A percentile compares a stretch with the other conserved stretches of the same genome.
phyloP scores from a whole-genome alignment of 306 rosid genomes.

The Rubus idaeus region DNA sequence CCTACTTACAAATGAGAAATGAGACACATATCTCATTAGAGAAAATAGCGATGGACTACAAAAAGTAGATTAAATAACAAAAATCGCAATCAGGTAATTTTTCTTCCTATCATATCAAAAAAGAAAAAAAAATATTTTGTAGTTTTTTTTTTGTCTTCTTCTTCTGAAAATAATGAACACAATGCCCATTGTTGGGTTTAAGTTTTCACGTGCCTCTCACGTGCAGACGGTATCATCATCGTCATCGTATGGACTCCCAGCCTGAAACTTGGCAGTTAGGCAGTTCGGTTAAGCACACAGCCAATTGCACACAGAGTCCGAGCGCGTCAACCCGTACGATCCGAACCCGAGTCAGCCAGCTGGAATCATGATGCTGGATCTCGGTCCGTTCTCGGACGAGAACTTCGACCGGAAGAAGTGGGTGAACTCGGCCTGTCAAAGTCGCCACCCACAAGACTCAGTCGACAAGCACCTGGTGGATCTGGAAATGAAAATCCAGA shows the following conservation, averaged over 20 bases:
- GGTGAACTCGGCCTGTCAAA: conserved; percentile 88
- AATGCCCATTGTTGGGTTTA: no score
- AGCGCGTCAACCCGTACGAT: background rate
- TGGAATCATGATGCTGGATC: conserved; percentile 75
- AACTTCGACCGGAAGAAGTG: conserved; percentile 90
- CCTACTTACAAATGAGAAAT: no score
- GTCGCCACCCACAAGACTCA: conserved; percentile 81
- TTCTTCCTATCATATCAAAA: no score
- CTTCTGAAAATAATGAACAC: no score
- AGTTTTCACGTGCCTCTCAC: background rate
- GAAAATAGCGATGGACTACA: no score
- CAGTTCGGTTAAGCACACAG: background rate
- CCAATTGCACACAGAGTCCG: background rate
- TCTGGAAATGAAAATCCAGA: conserved; percentile 94
- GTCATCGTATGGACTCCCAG: background rate
- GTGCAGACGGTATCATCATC: background rate
- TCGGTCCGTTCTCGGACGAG: conserved; percentile 82
- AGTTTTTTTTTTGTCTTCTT: no score
- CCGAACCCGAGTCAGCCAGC: background rate
- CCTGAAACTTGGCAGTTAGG: background rate
- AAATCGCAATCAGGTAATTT: no score
- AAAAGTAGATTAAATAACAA: no score
- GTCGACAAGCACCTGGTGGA: conserved; percentile 82
- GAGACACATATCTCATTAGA: no score
- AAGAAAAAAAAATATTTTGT: no score